Base-by-base conservation (phyloP, 163 green algal species). In the Volvox carteri region DNA sequence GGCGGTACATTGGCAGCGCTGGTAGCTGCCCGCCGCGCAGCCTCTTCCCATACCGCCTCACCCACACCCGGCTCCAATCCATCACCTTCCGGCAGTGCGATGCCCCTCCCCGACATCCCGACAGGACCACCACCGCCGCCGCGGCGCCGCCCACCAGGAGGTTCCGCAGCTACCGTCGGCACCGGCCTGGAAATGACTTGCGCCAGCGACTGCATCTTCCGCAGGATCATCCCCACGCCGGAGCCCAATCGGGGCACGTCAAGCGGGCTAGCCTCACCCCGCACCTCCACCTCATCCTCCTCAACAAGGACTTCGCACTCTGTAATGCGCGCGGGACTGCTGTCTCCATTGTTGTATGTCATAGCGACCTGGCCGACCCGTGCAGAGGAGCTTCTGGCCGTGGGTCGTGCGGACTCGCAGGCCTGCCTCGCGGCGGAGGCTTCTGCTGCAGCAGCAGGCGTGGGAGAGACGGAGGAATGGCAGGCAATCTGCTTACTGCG, bases 1-100 rank as follows among this genome's bases (percentile, higher is more conserved):
- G 16, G 72, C 28, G 84, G 84, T 48, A 89, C 84, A 28, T 89
- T 83, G 23, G 52, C 70, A 5, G 39, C 50, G 5, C 9, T 16
- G 0, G 68, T 89, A 35, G 84, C 84, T 1, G 84, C 84, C 2
- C 84, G 84, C n/a, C 52, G 50, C 39, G 52, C 39, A 25, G 84
- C 84, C 50, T 89, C 84, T 50, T 83, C 84, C 52, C 62, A 33
- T 37, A 33, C 46, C 46, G 81, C 81, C 46, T 80, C 81, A 25
- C 23, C 60, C n/a, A 86, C 42, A 48, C 42, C 60, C n/a, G n/a
- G n/a, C n/a, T n/a, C n/a, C n/a, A n/a, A n/a, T n/a, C n/a, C n/a
- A n/a, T n/a, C n/a, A n/a, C n/a, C n/a, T n/a, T n/a, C n/a, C n/a
- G n/a, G n/a, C n/a, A n/a, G n/a, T n/a, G n/a, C n/a, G 30, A 50